Base-by-base conservation (phyloP, 768 basidiomycete species). In the Collybia mongolica region DNA sequence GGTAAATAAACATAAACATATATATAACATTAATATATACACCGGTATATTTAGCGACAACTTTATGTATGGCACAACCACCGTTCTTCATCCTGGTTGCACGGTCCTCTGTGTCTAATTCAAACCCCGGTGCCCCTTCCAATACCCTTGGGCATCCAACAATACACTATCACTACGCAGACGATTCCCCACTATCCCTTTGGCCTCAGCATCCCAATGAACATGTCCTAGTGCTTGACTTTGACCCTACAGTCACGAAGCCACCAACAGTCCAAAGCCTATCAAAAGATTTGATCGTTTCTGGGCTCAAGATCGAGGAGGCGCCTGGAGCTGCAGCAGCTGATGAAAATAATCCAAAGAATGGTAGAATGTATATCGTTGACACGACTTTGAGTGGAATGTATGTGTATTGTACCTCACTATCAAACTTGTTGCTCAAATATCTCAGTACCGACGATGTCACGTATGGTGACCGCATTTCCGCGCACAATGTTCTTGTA, bases 91-190 rank as follows among this genome's bases (percentile, higher is more conserved):
- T 92, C 35, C 77, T 93, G 48, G 70, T 86, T 47, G 81, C 86
- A 1, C 82, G 83, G 54, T 77, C 79, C 15, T 71, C 76, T 9
- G 63, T 77, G 19, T 68, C 71, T 24, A 61, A 64, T 44, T 44
- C 74, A 18, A 62, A 58, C 23, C 55, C 68, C 26, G 66, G 64
- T 1, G 60, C 74, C 2, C 68, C 70, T 9, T 74, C 72, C 24
- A 71, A 71, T 23, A 70, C 76, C n/a, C 72, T 88, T 44, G 68
- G 76, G 9, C 90, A 93, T 60, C 87, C 88, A 4, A 69, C 72
- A 38, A 83, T 93, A 15, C 86, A 92, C 57, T 92, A 92, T 63
- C 86, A 89, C 58, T 93, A 89, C 60, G 78, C 81, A 17, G 89
- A 93, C 58, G 91, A 93, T 60, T 76, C 84, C 0, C 84, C 88